Percentiles rank a stretch among this genome's conserved stretches.
phyloP scores from a whole-genome alignment of 768 basidiomycete genomes.

The Rubroboletus pulcherrimus region DNA sequence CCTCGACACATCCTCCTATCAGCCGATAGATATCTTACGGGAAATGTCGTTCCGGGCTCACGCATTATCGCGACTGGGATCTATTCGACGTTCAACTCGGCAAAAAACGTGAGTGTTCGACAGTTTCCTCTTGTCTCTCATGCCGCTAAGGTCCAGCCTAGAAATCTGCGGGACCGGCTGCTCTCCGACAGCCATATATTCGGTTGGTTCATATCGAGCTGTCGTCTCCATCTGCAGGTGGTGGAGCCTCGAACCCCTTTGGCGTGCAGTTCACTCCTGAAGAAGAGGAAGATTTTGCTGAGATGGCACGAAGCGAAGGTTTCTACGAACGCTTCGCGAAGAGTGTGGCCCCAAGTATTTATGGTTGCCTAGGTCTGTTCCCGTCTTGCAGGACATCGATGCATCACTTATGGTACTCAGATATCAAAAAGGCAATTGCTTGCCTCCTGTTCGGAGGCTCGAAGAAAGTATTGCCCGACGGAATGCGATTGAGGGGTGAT shows the following conservation, averaged over 20 bases:
- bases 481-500: conserved; percentile 94
- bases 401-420: conserved; percentile 39
- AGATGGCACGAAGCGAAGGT: conserved; percentile 82
- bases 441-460: conserved; percentile 97
- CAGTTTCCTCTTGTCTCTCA: neutral
- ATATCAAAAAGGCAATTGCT: conserved; percentile 97
- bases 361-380: conserved; percentile 76
- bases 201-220: conserved; percentile 90
- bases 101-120: conserved; percentile 63
- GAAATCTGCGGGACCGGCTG: conserved; percentile 82
- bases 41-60: conserved; percentile 94
- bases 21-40: conserved; percentile 86
- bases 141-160: conserved; percentile 25
- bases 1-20: conserved; percentile 94
- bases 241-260: conserved; percentile 76
- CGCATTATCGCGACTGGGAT: conserved; percentile 93
- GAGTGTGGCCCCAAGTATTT: conserved; percentile 97
- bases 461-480: conserved; percentile 95
- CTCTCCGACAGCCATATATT: conserved; percentile 91
- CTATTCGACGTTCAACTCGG: conserved; percentile 91
- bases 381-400: neutral
- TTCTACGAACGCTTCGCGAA: conserved; percentile 93
- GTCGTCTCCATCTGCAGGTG: conserved; percentile 71
- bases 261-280: conserved; percentile 88
- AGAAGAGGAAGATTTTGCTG: conserved; percentile 94